Evolutionary conservation across 768 basidiomycete genomes (phyloP).

Genomic region (Tricholoma terreum): DNA sequence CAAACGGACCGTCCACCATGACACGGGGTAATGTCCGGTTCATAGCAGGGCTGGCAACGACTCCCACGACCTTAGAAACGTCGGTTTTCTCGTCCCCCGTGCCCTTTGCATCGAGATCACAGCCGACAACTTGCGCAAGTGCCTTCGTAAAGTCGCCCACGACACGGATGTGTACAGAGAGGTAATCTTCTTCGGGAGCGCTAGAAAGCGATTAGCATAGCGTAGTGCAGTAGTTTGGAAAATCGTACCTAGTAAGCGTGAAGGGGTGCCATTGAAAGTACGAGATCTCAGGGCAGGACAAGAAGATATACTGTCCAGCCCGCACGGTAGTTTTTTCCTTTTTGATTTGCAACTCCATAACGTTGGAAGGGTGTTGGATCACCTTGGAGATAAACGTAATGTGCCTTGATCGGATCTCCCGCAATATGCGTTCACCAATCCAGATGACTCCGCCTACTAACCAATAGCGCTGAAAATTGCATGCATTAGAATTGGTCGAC

Average conservation of each 20-base stretch:
- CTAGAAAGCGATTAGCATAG: constrained; percentile 30
- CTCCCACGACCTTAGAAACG: constrained; percentile 50
- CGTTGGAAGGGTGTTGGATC: constrained; percentile 92
- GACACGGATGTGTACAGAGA: constrained; percentile 89
- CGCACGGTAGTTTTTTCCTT: constrained; percentile 84
- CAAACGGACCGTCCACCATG: constrained; percentile 97
- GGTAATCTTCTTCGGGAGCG: constrained; percentile 93
- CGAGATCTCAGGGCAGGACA: constrained; percentile 86
- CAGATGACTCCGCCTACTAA: constrained; percentile 82
- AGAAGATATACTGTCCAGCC: constrained; percentile 92
- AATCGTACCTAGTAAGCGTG: constrained; percentile 75
- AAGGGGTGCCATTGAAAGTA: constrained; percentile 99
- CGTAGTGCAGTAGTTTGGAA: background rate
- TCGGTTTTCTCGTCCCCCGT: constrained; percentile 43
- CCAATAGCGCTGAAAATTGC: constrained; percentile 72
- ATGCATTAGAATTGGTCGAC: constrained; percentile 3
- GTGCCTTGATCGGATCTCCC: constrained; percentile 89
- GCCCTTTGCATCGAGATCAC: constrained; percentile 65
- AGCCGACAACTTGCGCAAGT: constrained; percentile 78
- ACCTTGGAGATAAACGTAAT: constrained; percentile 92
- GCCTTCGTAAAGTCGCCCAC: constrained; percentile 91
- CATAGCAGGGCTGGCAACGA: constrained; percentile 53
- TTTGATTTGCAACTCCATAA: constrained; percentile 96
- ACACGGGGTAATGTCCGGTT: constrained; percentile 81
- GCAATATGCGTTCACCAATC: constrained; percentile 84